Percentiles rank a stretch among this genome's conserved stretches.
These are phyloP conservation scores for Mercurialis annua DNA, from an alignment of 345 rosid genomes.

Conservation along the genomic window DNA sequence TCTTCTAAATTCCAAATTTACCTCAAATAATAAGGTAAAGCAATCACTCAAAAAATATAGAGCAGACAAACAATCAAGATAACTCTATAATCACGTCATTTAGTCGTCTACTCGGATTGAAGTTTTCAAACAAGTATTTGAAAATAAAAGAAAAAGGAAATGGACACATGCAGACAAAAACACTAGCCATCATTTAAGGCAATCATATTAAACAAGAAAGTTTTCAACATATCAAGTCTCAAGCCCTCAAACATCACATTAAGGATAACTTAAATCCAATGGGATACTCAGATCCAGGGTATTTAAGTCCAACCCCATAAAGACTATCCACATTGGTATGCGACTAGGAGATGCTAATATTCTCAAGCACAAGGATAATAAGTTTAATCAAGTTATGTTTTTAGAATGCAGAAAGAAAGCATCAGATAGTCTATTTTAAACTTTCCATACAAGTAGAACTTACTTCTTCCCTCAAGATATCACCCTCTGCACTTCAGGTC, in stretches of 20 bases:
- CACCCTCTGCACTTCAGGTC: constrained; percentile 26
- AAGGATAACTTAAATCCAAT: constrained; percentile 19
- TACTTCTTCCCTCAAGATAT: constrained; percentile 46
- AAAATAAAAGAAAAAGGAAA: not conserved
- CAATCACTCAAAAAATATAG: not conserved
- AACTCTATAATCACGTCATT: not conserved
- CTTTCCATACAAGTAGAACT: constrained; percentile 40
- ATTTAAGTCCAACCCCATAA: constrained; percentile 20
- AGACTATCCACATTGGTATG: constrained; percentile 31
- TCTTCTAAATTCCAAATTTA: not conserved
- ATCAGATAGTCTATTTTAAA: constrained; percentile 26
- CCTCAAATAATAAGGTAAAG: not conserved
- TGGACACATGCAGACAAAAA: not conserved
- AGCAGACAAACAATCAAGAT: not conserved
- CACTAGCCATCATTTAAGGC: constrained; percentile 1
- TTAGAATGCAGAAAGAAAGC: constrained; percentile 29
- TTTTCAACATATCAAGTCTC: constrained; percentile 11
- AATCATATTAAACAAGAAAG: constrained; percentile 4
- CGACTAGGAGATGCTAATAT: constrained; percentile 23
- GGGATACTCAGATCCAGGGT: constrained; percentile 24
- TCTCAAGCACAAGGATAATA: constrained; percentile 35
- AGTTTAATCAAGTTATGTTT: constrained; percentile 23
- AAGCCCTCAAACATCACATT: constrained; percentile 2
- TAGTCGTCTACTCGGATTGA: not conserved
- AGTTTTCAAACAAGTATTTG: not conserved